Evolutionary conservation across 2,329 filamentous ascomycete genomes (phyloP), one percentile per base, ranked within the genome.

Genomic region (Biscogniauxia marginata): DNA sequence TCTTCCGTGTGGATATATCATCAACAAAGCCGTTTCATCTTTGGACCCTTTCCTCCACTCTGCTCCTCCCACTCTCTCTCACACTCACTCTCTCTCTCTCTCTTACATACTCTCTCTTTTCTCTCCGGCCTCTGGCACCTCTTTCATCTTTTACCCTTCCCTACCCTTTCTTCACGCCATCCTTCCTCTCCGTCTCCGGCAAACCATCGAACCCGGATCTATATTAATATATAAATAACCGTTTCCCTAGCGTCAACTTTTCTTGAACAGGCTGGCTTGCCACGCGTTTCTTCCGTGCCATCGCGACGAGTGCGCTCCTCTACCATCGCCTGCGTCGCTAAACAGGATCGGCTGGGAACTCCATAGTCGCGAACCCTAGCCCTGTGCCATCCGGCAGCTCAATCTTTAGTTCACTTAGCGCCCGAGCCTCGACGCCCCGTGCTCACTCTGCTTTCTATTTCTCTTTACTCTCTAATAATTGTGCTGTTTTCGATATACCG

Each of bases 1-100:
- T 39, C 23, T 39, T 25, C 20, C 46, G 47, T 55, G 60, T 60
- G 56, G 56, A 61, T 61, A 58, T 61, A 60, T 55, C 54, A 51
- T 50, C 54, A 39, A 30, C 49, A 48, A 39, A 50, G 49, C 53
- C 60, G 63, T 68, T 68, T 64, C 64, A 63, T 62, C 57, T 65
- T 58, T 59, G 51, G 60, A 60, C 58, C 55, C 52, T 52, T 52
- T 49, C 24, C 30, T 52, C 53, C 52, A 54, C 34, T 52, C 34
- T 19, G 44, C 39, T 25, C 39, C 30, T 18, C n/a, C n/a, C 21
- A 46, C 39, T 25, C 39, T 43, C 18, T n/a, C n/a, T n/a, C n/a
- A n/a, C n/a, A n/a, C n/a, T n/a, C 43, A 19, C 45, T 46, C 46
- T 30, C 25, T 23, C 22, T 21, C 46, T 49, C 19, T 50, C 24